phyloP scores from a whole-genome alignment of 179 eudicot species.

The Pouteria campechiana region DNA sequence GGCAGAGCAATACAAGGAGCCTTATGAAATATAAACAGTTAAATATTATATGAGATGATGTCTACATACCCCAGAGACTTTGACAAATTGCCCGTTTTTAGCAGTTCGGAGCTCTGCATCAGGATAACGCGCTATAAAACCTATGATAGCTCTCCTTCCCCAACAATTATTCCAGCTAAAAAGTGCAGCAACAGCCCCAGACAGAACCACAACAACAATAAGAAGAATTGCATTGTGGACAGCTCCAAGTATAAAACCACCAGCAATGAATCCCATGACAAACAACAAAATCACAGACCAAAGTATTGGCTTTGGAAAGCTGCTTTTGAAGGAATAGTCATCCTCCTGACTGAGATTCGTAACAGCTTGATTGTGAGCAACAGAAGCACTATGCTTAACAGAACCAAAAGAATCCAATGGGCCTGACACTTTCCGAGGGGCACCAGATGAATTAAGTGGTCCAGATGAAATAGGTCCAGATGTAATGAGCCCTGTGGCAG shows the following conservation, averaged over 20 bases:
- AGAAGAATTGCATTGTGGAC: conserved; percentile 80
- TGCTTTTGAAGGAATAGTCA: conserved; percentile 63
- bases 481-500: conserved; percentile 83
- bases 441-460: conserved; percentile 78
- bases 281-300: conserved; percentile 79
- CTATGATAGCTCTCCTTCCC: conserved; percentile 68
- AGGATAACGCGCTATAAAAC: conserved; percentile 63
- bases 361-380: conserved; percentile 69
- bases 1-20: not conserved
- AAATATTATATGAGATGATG: not conserved
- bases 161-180: conserved; percentile 76
- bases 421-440: conserved; percentile 83
- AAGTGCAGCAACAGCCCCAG: conserved; percentile 57
- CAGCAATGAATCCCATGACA: conserved; percentile 89
- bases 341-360: conserved; percentile 69
- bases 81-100: conserved; percentile 85
- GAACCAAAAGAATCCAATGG: conserved; percentile 53
- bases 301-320: conserved; percentile 66
- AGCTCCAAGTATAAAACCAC: conserved; percentile 80
- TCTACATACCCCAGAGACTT: conserved; percentile 96
- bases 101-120: conserved; percentile 92
- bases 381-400: conserved; percentile 43
- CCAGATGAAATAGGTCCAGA: conserved; percentile 91
- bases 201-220: conserved; percentile 64
- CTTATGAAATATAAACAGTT: not conserved